These are phyloP conservation scores for Dactylellina parvicollis DNA, from an alignment of 2,329 filamentous ascomycete genomes.

Conservation along the genomic window DNA sequence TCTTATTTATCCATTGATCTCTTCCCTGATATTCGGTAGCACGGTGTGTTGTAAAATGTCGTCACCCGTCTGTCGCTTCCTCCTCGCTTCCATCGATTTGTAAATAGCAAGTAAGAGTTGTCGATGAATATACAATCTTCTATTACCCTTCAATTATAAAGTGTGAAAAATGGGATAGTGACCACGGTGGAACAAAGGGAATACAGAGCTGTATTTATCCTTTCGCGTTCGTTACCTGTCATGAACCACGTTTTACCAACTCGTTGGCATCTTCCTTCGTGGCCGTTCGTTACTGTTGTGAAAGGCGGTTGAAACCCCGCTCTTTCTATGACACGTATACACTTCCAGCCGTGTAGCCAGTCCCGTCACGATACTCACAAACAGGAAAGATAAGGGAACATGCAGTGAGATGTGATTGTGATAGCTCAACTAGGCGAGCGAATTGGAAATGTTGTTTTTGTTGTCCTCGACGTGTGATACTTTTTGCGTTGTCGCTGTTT, in stretches of 20 bases:
- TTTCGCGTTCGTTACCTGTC: slow-evolving; percentile 21
- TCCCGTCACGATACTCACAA: slow-evolving; percentile 46
- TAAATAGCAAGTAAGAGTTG: slow-evolving; percentile 11
- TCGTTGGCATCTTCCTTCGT: slow-evolving; percentile 27
- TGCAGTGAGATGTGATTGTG: slow-evolving; percentile 53
- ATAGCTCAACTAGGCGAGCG: slow-evolving; percentile 54
- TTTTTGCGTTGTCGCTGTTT: slow-evolving; percentile 48
- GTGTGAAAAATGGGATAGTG: slow-evolving; percentile 8
- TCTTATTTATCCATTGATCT: neutral
- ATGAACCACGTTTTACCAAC: slow-evolving; percentile 3
- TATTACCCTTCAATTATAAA: slow-evolving; percentile 9
- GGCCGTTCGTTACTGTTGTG: slow-evolving; percentile 29
- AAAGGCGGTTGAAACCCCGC: slow-evolving; percentile 15
- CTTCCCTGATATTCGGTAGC: slow-evolving; percentile 8
- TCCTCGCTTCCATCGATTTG: slow-evolving; percentile 19
- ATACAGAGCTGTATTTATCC: slow-evolving; percentile 54
- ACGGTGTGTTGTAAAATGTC: slow-evolving; percentile 30
- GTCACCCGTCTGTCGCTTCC: slow-evolving; percentile 18
- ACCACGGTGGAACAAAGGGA: slow-evolving; percentile 11
- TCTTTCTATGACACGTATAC: slow-evolving; percentile 49
- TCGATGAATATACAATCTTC: slow-evolving; percentile 13
- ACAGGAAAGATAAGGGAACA: slow-evolving; percentile 17
- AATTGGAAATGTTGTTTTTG: slow-evolving; percentile 20
- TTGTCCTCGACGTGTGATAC: slow-evolving; percentile 15
- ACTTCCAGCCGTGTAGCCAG: slow-evolving; percentile 34